A percentile compares a stretch with the other conserved stretches of the same genome.
phyloP scores from a whole-genome alignment of 176 grass and related monocot species.

The Canna indica region DNA sequence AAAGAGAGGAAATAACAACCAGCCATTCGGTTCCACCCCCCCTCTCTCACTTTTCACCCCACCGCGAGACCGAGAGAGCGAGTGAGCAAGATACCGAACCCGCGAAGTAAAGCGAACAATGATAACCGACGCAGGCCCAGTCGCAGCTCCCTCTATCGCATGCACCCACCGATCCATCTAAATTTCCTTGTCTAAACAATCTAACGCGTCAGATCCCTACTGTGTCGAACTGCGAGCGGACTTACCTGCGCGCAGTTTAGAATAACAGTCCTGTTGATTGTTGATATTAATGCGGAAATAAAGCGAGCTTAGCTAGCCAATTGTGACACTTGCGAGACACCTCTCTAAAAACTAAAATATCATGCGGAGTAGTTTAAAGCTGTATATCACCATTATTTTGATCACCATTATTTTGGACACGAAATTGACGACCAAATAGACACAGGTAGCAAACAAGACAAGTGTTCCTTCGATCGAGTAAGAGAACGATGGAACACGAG shows the following conservation, averaged over 20 bases:
- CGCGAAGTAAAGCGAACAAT: constrained; percentile 5
- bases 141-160: constrained; percentile 10
- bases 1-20: constrained; percentile 45
- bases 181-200: not conserved
- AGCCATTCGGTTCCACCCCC: constrained; percentile 65
- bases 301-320: too few species aligned
- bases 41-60: constrained; percentile 43
- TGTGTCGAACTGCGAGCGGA: not conserved
- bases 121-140: constrained; percentile 2
- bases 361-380: too few species aligned
- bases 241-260: not conserved
- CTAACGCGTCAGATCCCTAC: not conserved
- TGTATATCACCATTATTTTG: too few species aligned
- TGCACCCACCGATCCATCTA: not conserved
- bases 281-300: too few species aligned
- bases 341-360: too few species aligned
- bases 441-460: too few species aligned
- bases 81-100: not conserved
- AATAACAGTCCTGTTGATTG: too few species aligned
- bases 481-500: too few species aligned
- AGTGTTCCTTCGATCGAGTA: too few species aligned
- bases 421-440: too few species aligned
- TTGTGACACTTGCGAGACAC: too few species aligned
- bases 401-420: too few species aligned
- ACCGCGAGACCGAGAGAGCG: constrained; percentile 17